Evolutionary conservation across 306 rosid species (phyloP).

Genomic region (Alnus rubra): DNA sequence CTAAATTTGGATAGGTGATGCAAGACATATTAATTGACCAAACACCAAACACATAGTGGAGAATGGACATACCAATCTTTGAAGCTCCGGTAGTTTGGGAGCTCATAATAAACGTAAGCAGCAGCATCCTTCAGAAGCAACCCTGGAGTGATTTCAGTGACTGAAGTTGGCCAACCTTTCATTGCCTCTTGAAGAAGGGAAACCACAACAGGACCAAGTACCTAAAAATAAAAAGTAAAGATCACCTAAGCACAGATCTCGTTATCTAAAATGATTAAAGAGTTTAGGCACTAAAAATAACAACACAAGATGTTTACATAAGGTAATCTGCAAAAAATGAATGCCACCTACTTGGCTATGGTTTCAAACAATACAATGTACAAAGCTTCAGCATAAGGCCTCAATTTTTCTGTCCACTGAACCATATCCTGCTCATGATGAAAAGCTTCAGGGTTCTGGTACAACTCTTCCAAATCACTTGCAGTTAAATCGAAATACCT

Average conservation of each 20-base stretch:
- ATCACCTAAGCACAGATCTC: constrained; percentile 24
- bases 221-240: constrained; percentile 48
- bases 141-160: constrained; percentile 78
- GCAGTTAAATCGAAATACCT: constrained; percentile 89
- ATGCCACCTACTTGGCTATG: constrained; percentile 75
- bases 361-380: constrained; percentile 90
- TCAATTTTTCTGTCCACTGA: constrained; percentile 96
- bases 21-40: constrained; percentile 3
- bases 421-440: constrained; percentile 99
- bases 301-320: constrained; percentile 24
- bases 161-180: constrained; percentile 76
- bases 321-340: constrained; percentile 19
- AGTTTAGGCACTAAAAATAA: constrained; percentile 2
- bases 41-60: not conserved
- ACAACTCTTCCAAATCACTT: constrained; percentile 93
- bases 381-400: constrained; percentile 97
- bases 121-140: constrained; percentile 98
- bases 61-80: constrained; percentile 71
- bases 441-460: constrained; percentile 79
- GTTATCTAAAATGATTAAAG: constrained; percentile 23
- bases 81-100: constrained; percentile 88
- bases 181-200: constrained; percentile 91
- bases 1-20: constrained; percentile 15
- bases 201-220: constrained; percentile 92
- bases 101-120: constrained; percentile 96